Percentiles rank a stretch among this genome's conserved stretches.
Conservation (phyloP, 2,329 filamentous ascomycete genomes). For the Xenoacremonium recifei region DNA sequence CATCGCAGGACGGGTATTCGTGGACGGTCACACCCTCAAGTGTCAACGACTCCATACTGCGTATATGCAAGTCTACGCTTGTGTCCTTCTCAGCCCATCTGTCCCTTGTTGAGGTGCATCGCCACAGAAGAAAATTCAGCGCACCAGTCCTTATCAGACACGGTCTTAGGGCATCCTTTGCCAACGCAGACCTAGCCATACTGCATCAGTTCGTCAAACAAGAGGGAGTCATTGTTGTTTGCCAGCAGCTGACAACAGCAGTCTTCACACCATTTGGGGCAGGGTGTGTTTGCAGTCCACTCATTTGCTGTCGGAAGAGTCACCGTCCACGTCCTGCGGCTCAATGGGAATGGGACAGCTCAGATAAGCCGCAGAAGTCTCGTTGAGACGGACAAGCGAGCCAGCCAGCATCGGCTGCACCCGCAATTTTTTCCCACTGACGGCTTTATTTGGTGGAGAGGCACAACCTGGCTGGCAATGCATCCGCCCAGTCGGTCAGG, state of each 20-base stretch:
- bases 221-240: too few species aligned
- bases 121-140: background rate
- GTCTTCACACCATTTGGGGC: too few species aligned
- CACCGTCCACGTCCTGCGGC: background rate
- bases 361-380: background rate
- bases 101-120: background rate
- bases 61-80: too few species aligned
- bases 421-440: background rate
- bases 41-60: too few species aligned
- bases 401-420: background rate
- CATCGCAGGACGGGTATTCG: background rate
- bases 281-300: too few species aligned
- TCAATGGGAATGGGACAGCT: background rate
- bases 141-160: slow-evolving; percentile 1
- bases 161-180: too few species aligned
- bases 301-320: background rate
- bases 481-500: background rate
- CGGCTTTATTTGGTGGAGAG: background rate
- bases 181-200: slow-evolving; percentile 10
- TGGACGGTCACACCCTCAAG: background rate
- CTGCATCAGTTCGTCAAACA: too few species aligned
- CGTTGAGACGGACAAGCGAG: background rate
- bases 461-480: too few species aligned
- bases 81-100: background rate
- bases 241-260: too few species aligned